Evolutionary conservation across 371 early-diverging fungal genomes (phyloP).

Genomic region (Nosema muscidifuracis): DNA sequence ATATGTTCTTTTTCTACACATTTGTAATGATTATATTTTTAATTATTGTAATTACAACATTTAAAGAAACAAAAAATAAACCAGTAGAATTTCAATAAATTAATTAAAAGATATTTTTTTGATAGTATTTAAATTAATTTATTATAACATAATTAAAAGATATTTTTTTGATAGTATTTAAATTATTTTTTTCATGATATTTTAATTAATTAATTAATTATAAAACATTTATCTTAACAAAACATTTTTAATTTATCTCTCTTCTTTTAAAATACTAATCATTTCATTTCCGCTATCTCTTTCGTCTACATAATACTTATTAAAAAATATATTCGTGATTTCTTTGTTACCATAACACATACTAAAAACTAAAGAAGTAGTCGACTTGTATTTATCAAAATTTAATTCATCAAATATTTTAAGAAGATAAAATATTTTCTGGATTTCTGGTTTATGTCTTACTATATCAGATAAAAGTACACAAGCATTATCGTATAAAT

Average conservation of each 20-base stretch:
- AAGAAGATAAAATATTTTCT: conserved; percentile 21
- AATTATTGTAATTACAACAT: conserved; percentile 11
- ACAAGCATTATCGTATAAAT: conserved; percentile 15
- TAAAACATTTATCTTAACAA: too few relatives aligned
- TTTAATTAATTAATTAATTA: too few relatives aligned
- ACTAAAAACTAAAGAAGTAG: conserved; percentile 14
- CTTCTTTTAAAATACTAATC: background rate
- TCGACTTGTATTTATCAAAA: conserved; percentile 17
- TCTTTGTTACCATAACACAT: conserved; percentile 25
- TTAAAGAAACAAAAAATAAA: conserved; percentile 43
- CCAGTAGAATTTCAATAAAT: conserved; percentile 40
- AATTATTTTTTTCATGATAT: too few relatives aligned
- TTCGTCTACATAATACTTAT: conserved; percentile 14
- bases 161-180: too few relatives aligned
- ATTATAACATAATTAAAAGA: too few relatives aligned
- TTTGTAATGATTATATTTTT: conserved; percentile 17
- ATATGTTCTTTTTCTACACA: conserved; percentile 25
- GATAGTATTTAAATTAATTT: too few relatives aligned
- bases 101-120: conserved; percentile 1
- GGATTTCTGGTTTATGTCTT: conserved; percentile 14
- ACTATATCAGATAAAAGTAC: conserved; percentile 13
- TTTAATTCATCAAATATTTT: conserved; percentile 19
- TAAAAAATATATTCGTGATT: conserved; percentile 1
- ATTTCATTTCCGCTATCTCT: conserved; percentile 12
- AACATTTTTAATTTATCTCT: conserved; percentile 1